Percentiles rank a stretch among this genome's conserved stretches.
Evolutionary conservation across 192 early-diverging fungal species (phyloP).

Genomic region (Entomortierella chlamydospora): DNA sequence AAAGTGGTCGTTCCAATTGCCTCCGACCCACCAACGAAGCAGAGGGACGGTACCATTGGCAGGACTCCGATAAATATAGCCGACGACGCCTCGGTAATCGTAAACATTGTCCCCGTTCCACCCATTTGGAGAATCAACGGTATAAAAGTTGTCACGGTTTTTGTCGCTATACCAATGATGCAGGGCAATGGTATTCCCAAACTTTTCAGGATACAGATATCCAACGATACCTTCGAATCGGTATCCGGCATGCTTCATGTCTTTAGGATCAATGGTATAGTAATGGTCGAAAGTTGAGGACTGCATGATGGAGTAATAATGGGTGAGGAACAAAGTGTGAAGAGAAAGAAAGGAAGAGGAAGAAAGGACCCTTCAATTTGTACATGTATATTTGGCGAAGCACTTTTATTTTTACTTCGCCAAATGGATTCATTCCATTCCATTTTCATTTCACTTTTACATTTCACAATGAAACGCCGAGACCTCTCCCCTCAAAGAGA

Average conservation of each 20-base stretch:
- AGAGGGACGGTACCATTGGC: conserved; percentile 1
- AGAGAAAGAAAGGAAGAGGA: too few species aligned
- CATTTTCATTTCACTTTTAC: too few species aligned
- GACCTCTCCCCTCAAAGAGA: too few species aligned
- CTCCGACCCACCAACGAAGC: conserved; percentile 1
- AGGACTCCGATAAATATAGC: conserved; percentile 8
- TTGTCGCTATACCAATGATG: conserved; percentile 9
- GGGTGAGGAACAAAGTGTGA: too few species aligned
- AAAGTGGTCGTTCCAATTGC: not conserved
- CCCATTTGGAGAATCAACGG: not conserved
- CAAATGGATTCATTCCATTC: too few species aligned
- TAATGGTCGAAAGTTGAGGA: not conserved
- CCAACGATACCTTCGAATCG: conserved; percentile 16
- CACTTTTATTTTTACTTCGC: too few species aligned
- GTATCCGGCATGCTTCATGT: not conserved
- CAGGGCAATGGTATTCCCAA: conserved; percentile 8
- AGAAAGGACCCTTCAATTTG: too few species aligned
- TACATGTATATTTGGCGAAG: too few species aligned
- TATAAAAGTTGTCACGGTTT: conserved; percentile 1
- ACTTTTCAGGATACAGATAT: conserved; percentile 17
- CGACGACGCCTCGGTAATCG: conserved; percentile 7
- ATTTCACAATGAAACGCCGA: too few species aligned
- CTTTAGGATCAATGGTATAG: conserved; percentile 18
- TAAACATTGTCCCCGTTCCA: not conserved
- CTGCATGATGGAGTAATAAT: too few species aligned